A percentile compares a stretch with the other conserved stretches of the same genome.
Evolutionary conservation across 2,329 filamentous ascomycete genomes (phyloP).

Genomic region (Coniochaeta prunicola): DNA sequence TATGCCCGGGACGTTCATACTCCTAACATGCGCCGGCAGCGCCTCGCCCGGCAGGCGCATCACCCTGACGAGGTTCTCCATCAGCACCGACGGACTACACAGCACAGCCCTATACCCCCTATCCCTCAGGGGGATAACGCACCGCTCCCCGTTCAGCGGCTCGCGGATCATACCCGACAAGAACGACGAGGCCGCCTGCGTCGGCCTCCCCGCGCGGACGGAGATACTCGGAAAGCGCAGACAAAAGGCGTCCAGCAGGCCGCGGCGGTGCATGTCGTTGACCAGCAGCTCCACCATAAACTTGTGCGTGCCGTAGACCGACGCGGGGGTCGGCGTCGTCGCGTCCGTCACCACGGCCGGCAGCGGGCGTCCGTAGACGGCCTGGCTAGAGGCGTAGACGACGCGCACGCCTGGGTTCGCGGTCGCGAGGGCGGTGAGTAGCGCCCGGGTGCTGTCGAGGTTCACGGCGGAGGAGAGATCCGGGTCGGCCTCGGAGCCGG

Average conservation of each 20-base stretch:
- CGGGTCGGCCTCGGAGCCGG: constrained; percentile 54
- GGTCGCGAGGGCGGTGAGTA: constrained; percentile 38
- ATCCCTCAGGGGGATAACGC: constrained; percentile 43
- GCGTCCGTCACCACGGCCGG: constrained; percentile 42
- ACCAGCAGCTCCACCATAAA: constrained; percentile 53
- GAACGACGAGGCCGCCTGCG: constrained; percentile 56
- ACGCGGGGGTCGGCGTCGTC: constrained; percentile 50
- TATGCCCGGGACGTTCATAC: constrained; percentile 51
- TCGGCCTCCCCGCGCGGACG: constrained; percentile 52
- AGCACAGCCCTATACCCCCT: constrained; percentile 45
- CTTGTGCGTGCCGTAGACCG: constrained; percentile 57
- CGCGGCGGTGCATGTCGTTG: constrained; percentile 55
- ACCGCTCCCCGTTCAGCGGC: constrained; percentile 47
- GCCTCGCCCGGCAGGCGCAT: constrained; percentile 28
- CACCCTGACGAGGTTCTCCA: constrained; percentile 44
- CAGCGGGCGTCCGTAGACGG: constrained; percentile 54
- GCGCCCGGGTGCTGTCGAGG: constrained; percentile 50
- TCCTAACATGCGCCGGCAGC: constrained; percentile 38
- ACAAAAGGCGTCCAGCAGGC: constrained; percentile 49
- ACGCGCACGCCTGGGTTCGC: constrained; percentile 47
- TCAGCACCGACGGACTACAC: constrained; percentile 43
- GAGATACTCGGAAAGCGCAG: constrained; percentile 55
- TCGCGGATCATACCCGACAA: constrained; percentile 58
- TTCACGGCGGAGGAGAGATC: constrained; percentile 54
- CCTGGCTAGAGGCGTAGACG: constrained; percentile 55